Evolutionary conservation across 306 rosid species (phyloP), one percentile per base, ranked within the genome.

Genomic region (Crotalaria pallida): DNA sequence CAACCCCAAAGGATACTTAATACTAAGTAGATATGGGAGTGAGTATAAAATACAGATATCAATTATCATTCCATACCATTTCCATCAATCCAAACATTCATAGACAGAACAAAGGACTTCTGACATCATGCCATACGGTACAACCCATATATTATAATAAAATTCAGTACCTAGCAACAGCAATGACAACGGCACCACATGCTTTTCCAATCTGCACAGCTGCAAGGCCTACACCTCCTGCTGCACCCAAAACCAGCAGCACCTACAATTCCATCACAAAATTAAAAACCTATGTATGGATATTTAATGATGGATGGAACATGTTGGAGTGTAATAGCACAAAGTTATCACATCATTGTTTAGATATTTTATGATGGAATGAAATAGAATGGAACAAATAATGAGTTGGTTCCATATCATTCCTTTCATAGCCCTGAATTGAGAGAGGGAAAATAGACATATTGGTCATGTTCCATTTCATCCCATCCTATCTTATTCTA

Each of bases 171-270:
- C 98, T 88, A 53, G 99, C 96, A 23, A 91, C 96, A 5, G 96
- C 98, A 77, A 94, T 86, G 63, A 94, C 97, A 87, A 81, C 29
- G 53, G 96, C 97, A 17, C 97, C 96, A 47, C 86, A 75, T 10
- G 84, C 85, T 84, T 91, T 94, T 55, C 99, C 97, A 44, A 94
- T 91, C 73, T 94, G 98, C 33, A 94, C 88, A 49, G 99, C 95
- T 47, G 97, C 90, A 76, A 94, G 83, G 45, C 99, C 97, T 27
- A 91, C 99, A 8, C 96, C 99, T 23, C 99, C 97, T 18, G 97
- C 97, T 5, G 97, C 99, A 71, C 96, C 99, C 64, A 94, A 91
- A 72, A 94, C 95, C 80, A 94, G 64, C 82, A 94, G 75, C 21
- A 94, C 98, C 98, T 92, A 60, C 40, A 77, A 61, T 41, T 45